Conservation (phyloP, 2,329 filamentous ascomycete species). For the Trichoderma sp. region DNA sequence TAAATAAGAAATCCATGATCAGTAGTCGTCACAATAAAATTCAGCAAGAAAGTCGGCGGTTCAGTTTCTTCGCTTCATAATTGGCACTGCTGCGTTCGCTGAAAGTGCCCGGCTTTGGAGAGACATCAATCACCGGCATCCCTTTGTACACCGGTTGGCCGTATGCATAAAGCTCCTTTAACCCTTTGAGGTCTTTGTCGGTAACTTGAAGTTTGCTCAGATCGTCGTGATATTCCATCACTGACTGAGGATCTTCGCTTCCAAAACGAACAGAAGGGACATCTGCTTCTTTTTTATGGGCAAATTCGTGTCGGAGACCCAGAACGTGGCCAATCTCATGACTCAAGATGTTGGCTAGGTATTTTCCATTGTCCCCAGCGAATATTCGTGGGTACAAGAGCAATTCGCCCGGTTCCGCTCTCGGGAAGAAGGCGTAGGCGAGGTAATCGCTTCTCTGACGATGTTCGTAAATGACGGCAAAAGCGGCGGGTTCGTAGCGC, state of each 20-base stretch:
- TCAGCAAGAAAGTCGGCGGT: not conserved
- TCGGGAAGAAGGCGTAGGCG: not conserved
- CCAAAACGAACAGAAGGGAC: not conserved
- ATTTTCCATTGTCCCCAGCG: not conserved
- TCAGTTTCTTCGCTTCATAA: not conserved
- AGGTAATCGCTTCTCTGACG: not conserved
- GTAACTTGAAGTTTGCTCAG: not conserved
- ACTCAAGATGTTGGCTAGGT: not conserved
- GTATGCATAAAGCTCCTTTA: not conserved
- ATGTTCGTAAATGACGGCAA: not conserved
- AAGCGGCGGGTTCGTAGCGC: not conserved
- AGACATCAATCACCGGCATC: not conserved
- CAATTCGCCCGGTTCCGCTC: not conserved
- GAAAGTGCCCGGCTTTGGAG: not conserved
- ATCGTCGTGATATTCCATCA: not conserved
- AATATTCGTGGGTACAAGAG: not conserved
- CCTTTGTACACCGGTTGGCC: not conserved
- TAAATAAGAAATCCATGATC: not conserved
- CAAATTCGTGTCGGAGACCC: not conserved
- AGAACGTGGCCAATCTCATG: not conserved
- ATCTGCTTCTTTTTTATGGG: not conserved
- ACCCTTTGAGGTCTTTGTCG: not conserved
- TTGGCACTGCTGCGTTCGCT: not conserved
- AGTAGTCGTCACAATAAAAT: not conserved
- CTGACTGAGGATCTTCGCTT: not conserved